phyloP scores from a whole-genome alignment of 495 filamentous ascomycete species.

The Cairneyella variabilis region DNA sequence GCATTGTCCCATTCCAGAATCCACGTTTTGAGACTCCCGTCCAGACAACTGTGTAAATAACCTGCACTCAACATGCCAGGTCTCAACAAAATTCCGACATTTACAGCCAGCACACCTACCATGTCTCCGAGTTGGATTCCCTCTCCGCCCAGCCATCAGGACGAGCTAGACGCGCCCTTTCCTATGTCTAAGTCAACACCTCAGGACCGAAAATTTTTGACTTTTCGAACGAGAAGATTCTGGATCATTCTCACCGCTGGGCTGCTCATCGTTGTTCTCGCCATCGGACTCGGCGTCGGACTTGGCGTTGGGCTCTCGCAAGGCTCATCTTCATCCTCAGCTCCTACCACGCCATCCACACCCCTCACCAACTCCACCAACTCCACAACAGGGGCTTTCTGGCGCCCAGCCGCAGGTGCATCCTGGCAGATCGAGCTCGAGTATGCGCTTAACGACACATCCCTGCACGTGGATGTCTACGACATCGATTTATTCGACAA shows the following conservation, averaged over 20 bases:
- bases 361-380: constrained; percentile 9
- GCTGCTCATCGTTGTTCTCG: constrained; percentile 40
- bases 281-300: constrained; percentile 50
- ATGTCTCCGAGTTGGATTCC: not conserved
- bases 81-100: not conserved
- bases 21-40: too few species aligned
- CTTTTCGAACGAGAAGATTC: not conserved
- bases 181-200: too few species aligned
- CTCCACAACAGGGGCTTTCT: constrained; percentile 32
- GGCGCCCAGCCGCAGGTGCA: constrained; percentile 44
- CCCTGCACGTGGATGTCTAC: constrained; percentile 44
- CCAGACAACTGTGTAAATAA: too few species aligned
- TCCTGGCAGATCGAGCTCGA: constrained; percentile 54
- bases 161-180: too few species aligned
- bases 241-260: not conserved
- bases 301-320: constrained; percentile 46
- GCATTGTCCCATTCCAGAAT: too few species aligned
- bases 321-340: constrained; percentile 1
- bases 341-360: not conserved
- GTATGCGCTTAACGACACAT: constrained; percentile 40
- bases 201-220: too few species aligned
- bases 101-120: not conserved
- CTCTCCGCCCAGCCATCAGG: not conserved
- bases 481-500: constrained; percentile 63
- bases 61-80: too few species aligned